Evolutionary conservation across 352 stramenopile genomes (phyloP), one percentile per base, ranked within the genome.

Genomic region (Phytophthora podocarpi): DNA sequence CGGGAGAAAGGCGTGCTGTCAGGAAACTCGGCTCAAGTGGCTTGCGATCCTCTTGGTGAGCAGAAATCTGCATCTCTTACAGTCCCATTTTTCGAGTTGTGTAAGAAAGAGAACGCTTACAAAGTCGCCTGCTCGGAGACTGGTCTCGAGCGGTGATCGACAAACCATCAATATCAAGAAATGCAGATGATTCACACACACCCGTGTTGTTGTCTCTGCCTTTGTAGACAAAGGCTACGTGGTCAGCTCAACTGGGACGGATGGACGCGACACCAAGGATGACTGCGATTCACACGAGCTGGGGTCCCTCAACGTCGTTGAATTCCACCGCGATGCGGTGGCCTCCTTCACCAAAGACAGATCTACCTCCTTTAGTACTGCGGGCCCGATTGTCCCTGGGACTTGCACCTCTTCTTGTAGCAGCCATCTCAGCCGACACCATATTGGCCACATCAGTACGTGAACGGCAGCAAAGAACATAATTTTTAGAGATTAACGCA

Each of bases 1-100:
- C 76, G 84, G 11, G 84, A 93, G 59, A 74, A 80, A 50, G 72
- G 75, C 40, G 76, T 79, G 36, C 47, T 84, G 16, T 67, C 74
- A 46, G 20, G 65, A n/a, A 72, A 47, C 31, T 82, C 67, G 5
- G 72, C 76, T 11, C 76, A 80, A 53, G 76, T 87, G 30, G 64
- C 64, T 27, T 74, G 70, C 32, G 71, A 82, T 32, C 65, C 68
- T 3, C 28, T 42, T 11, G 35, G 43, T 45, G 53, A 64, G 21
- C 43, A 47, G 23, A 50, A 50, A 30, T 40, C 20, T 32, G 28
- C 45, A 13, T 62, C 45, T 1, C 26, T 57, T 27, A 34, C 72
- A 13, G 40, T 49, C 23, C 56, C 66, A 30, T 61, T 68, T 41
- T 62, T 72, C 31, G 43, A 69, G 30, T 40, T 70, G 18, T 78